Base-by-base conservation (phyloP, 2,329 filamentous ascomycete species). In the Botrytis tulipae region DNA sequence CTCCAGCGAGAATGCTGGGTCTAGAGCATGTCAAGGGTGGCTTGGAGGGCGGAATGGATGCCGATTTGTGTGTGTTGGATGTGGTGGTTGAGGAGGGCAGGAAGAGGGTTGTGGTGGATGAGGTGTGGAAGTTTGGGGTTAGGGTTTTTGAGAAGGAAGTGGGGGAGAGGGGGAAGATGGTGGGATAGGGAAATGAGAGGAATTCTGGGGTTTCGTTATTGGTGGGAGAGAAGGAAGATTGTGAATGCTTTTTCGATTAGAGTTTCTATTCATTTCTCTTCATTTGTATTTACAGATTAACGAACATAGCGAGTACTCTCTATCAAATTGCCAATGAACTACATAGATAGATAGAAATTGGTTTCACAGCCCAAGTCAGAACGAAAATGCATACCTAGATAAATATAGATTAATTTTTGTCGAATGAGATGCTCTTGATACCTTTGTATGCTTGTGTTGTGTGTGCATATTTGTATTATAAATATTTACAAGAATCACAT, bases 1-100 rank as follows among this genome's bases (percentile, higher is more conserved):
- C 93, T 0, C 93, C 93, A 0, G 93, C 93, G 1, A 87, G 86
- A 66, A 93, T 96, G 92, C 83, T 96, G 29, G 91, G 91, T 0
- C 79, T 95, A 60, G 83, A 89, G 69, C 86, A 85, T 18, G 82
- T 87, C 68, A 96, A 96, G 82, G 93, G 93, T 0, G 86, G 84
- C 22, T 82, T 92, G 71, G 84, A 87, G 5, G 83, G 86, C n/a
- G 89, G 88, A 8, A 89, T 89, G 29, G 90, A 92, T 81, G 90
- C 90, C 10, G 90, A 92, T 81, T 80, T 95, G 67, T 87, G 94
- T 51, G 87, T 95, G 29, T 82, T 95, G 51, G 88, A 88, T 7
- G 86, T 92, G 73, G 83, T 85, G 22, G 81, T 83, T 35, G 65
- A 46, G 65, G 82, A 83, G 60, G 86, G 85, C 18, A 80, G 78